Percentiles rank a stretch among this genome's conserved stretches.
Evolutionary conservation across 768 basidiomycete species (phyloP).

Genomic region (Tulasnella sp.): DNA sequence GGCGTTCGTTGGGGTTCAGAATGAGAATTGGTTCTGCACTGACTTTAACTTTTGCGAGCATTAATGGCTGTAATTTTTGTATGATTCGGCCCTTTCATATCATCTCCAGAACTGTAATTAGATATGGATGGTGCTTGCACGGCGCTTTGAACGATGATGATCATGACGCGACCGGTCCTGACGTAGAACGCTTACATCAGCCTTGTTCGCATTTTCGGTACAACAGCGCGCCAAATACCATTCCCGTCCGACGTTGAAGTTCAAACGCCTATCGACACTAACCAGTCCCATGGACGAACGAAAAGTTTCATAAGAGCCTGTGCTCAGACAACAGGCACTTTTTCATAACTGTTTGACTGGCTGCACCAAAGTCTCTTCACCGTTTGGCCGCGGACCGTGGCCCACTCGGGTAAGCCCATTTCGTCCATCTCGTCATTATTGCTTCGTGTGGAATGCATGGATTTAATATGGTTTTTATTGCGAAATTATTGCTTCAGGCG

Average conservation of each 20-base stretch:
- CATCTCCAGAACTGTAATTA: too few species aligned
- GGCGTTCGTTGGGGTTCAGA: not conserved
- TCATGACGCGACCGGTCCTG: not conserved
- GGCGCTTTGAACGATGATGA: too few species aligned
- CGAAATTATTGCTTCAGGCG: not conserved
- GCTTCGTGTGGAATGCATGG: not conserved
- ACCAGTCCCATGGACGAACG: too few species aligned
- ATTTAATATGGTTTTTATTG: not conserved
- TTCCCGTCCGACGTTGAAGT: not conserved
- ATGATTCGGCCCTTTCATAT: not conserved
- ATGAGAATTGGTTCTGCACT: not conserved
- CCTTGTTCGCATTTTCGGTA: not conserved
- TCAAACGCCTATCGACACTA: not conserved
- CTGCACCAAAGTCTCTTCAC: too few species aligned
- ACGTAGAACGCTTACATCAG: not conserved
- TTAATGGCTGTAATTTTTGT: not conserved
- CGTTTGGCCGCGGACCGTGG: too few species aligned
- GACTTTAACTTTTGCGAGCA: slow-evolving; percentile 11
- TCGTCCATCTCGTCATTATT: not conserved
- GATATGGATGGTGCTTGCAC: too few species aligned
- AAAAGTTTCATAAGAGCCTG: too few species aligned
- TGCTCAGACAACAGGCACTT: too few species aligned
- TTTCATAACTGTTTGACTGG: too few species aligned
- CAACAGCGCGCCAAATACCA: not conserved
- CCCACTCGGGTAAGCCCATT: not conserved